phyloP scores from a whole-genome alignment of 495 filamentous ascomycete species.

The Trichoderma reesei region DNA sequence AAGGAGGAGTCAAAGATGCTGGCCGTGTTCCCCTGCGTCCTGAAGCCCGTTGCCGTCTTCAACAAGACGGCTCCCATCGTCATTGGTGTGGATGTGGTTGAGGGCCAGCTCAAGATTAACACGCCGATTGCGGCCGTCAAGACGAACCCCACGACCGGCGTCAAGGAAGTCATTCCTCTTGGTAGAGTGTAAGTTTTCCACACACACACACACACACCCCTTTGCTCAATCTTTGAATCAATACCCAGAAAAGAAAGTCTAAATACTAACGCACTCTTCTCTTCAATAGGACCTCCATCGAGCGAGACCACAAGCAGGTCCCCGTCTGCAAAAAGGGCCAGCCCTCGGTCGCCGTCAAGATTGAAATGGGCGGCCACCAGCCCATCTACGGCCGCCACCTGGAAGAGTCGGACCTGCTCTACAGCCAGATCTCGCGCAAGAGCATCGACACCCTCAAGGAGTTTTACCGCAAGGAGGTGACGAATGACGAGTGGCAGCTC shows the following conservation, averaged over 20 bases:
- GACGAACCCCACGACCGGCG: constrained; percentile 63
- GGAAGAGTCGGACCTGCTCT: constrained; percentile 85
- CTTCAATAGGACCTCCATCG: constrained; percentile 81
- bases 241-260: constrained; percentile 6
- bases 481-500: constrained; percentile 89
- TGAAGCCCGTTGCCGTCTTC: constrained; percentile 85
- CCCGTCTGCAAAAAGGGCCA: constrained; percentile 87
- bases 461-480: constrained; percentile 83
- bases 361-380: constrained; percentile 87
- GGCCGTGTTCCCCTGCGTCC: constrained; percentile 93
- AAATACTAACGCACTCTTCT: constrained; percentile 15
- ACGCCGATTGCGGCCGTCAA: constrained; percentile 84
- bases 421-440: constrained; percentile 73
- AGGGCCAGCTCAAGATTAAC: constrained; percentile 73
- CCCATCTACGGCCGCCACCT: constrained; percentile 91
- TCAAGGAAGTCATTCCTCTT: constrained; percentile 71
- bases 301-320: constrained; percentile 95
- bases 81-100: constrained; percentile 87
- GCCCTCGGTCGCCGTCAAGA: constrained; percentile 94
- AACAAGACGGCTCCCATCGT: constrained; percentile 98
- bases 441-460: constrained; percentile 95
- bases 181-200: constrained; percentile 81
- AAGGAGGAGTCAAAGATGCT: constrained; percentile 93
- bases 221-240: not conserved
- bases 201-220: not conserved